These are phyloP conservation scores for Puccinia polysora DNA, from an alignment of 1,284 basidiomycete species.

Conservation along the genomic window DNA sequence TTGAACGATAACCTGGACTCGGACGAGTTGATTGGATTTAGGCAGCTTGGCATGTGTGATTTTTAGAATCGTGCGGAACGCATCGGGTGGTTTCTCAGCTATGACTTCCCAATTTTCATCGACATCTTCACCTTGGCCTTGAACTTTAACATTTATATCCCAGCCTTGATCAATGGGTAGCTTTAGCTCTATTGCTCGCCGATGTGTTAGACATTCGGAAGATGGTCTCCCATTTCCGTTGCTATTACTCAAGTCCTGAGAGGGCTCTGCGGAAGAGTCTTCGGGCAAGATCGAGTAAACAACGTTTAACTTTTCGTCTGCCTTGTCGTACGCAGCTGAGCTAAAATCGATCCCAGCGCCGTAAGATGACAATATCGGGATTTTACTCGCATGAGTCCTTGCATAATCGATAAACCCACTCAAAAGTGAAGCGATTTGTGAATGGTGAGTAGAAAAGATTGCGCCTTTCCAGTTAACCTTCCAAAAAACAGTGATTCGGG, in stretches of 20 bases:
- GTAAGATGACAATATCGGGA: conserved; percentile 72
- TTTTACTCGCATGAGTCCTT: conserved; percentile 65
- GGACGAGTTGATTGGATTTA: conserved; percentile 69
- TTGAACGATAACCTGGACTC: conserved; percentile 72
- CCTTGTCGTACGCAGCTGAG: conserved; percentile 69
- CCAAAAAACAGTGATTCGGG: conserved; percentile 87
- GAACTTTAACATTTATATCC: conserved; percentile 70
- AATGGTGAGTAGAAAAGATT: conserved; percentile 62
- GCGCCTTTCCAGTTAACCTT: conserved; percentile 87
- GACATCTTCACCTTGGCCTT: conserved; percentile 59
- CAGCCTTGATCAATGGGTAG: conserved; percentile 76
- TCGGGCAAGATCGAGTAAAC: conserved; percentile 76
- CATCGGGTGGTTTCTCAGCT: conserved; percentile 59
- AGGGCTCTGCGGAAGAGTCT: conserved; percentile 53
- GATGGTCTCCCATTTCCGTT: conserved; percentile 59
- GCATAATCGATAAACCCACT: conserved; percentile 73
- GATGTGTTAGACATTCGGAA: conserved; percentile 64
- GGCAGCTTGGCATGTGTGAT: conserved; percentile 59
- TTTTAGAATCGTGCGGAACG: conserved; percentile 44
- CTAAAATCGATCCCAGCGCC: conserved; percentile 78
- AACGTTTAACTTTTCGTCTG: conserved; percentile 73
- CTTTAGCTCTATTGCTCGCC: conserved; percentile 71
- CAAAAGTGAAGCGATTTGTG: conserved; percentile 63
- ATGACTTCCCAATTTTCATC: conserved; percentile 57
- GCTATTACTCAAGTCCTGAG: conserved; percentile 57